Conservation (phyloP, 2,329 filamentous ascomycete species). For the Botrytis porri region DNA sequence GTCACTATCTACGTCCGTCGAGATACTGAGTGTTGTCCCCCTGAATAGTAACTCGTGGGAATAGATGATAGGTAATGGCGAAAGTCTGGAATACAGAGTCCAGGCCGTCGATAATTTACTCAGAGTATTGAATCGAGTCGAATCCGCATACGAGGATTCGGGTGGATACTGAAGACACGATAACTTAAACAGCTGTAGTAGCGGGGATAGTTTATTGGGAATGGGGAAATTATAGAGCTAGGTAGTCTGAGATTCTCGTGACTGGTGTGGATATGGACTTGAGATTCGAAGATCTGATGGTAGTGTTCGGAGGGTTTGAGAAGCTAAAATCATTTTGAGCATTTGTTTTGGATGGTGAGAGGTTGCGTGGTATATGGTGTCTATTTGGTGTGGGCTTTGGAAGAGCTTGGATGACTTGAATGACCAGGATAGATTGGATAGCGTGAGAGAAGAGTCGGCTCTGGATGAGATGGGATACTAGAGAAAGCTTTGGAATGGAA, state of each 20-base stretch:
- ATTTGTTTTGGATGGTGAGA: too few relatives aligned
- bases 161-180: neutral
- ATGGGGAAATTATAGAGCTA: neutral
- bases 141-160: too few relatives aligned
- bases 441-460: neutral
- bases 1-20: too few relatives aligned
- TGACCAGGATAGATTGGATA: too few relatives aligned
- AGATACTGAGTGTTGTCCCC: too few relatives aligned
- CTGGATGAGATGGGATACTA: neutral
- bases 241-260: too few relatives aligned
- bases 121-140: neutral
- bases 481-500: neutral
- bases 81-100: neutral
- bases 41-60: neutral
- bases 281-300: too few relatives aligned
- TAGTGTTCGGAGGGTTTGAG: too few relatives aligned
- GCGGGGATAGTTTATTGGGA: neutral
- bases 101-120: neutral
- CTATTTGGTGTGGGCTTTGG: neutral
- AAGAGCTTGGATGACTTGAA: neutral
- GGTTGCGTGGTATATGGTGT: too few relatives aligned
- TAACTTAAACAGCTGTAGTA: fast-evolving
- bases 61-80: neutral
- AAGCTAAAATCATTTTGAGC: too few relatives aligned
- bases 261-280: too few relatives aligned